Evolutionary conservation across 2,329 filamentous ascomycete species (phyloP).

Genomic region (Verticillium alfalfae): DNA sequence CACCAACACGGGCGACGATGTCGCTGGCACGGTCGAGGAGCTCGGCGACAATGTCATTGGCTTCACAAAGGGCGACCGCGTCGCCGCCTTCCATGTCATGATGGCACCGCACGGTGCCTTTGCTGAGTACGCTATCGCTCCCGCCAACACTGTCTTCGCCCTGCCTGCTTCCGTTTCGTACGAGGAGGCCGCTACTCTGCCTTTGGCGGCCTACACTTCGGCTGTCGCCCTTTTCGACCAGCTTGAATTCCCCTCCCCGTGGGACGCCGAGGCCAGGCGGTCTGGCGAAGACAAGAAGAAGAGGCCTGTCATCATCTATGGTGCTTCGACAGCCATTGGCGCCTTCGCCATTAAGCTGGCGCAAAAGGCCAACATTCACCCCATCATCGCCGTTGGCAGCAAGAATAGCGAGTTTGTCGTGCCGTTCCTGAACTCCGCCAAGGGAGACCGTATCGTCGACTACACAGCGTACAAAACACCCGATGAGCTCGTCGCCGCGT

Average conservation of each 20-base stretch:
- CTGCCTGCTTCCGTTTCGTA: slow-evolving; percentile 42
- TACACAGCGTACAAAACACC: slow-evolving; percentile 11
- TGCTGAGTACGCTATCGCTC: slow-evolving; percentile 56
- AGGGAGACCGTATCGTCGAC: slow-evolving; percentile 12
- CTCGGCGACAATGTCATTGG: slow-evolving; percentile 13
- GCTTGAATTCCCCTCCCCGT: slow-evolving; percentile 43
- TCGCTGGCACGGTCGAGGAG: slow-evolving; percentile 14
- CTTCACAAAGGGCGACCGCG: slow-evolving; percentile 31
- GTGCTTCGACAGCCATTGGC: slow-evolving; percentile 45
- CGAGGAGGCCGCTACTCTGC: slow-evolving; percentile 53
- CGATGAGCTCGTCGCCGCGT: slow-evolving; percentile 8
- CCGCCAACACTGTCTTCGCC: slow-evolving; percentile 51
- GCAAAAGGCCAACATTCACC: slow-evolving; percentile 43
- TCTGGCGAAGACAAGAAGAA: slow-evolving; percentile 1
- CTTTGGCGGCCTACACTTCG: slow-evolving; percentile 49
- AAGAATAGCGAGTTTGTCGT: slow-evolving; percentile 16
- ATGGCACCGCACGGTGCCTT: slow-evolving; percentile 43
- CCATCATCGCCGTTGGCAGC: slow-evolving; percentile 53
- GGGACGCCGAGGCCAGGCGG: slow-evolving; percentile 23
- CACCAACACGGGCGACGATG: slow-evolving; percentile 17
- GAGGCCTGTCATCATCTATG: slow-evolving; percentile 36
- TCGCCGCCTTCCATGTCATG: slow-evolving; percentile 48
- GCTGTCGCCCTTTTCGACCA: slow-evolving; percentile 42
- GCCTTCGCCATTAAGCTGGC: slow-evolving; percentile 52
- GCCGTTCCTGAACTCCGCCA: slow-evolving; percentile 2